Evolutionary conservation across 148 eudicot species (phyloP).

Genomic region (Amaranthus palmeri): DNA sequence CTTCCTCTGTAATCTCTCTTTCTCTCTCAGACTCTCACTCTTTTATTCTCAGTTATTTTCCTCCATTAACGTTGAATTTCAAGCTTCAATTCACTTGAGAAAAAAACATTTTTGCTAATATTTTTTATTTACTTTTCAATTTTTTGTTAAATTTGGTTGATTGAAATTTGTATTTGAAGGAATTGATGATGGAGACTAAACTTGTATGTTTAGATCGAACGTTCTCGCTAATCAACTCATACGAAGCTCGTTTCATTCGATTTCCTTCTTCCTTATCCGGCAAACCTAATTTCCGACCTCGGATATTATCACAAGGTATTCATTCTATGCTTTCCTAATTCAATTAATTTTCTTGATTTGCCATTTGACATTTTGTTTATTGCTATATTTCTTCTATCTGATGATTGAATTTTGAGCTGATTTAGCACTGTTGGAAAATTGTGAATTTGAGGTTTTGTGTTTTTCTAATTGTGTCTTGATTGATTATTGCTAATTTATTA

Average conservation of each 20-base stretch:
- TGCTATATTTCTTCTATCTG: background rate
- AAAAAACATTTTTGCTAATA: no score
- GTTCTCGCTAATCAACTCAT: slow-evolving; percentile 2
- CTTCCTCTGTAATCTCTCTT: no score
- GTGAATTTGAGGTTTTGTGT: background rate
- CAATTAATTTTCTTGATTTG: background rate
- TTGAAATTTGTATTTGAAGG: slow-evolving; percentile 17
- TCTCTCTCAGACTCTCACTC: no score
- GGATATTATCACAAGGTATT: slow-evolving; percentile 16
- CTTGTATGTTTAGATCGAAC: slow-evolving; percentile 29
- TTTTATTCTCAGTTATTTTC: no score
- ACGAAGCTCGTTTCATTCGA: background rate
- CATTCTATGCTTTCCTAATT: background rate
- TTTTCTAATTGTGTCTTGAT: slow-evolving; percentile 15
- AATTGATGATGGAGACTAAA: slow-evolving; percentile 32
- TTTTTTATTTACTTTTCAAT: background rate
- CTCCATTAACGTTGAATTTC: no score
- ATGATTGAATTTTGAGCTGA: background rate
- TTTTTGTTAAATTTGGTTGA: background rate
- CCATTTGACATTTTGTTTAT: background rate
- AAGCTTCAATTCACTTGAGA: no score
- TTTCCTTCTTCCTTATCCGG: background rate
- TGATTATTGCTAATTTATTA: background rate
- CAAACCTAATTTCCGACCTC: slow-evolving; percentile 15
- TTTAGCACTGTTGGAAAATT: background rate